Conservation (phyloP, 106 monocot species). For the Dendrobium huoshanense region DNA sequence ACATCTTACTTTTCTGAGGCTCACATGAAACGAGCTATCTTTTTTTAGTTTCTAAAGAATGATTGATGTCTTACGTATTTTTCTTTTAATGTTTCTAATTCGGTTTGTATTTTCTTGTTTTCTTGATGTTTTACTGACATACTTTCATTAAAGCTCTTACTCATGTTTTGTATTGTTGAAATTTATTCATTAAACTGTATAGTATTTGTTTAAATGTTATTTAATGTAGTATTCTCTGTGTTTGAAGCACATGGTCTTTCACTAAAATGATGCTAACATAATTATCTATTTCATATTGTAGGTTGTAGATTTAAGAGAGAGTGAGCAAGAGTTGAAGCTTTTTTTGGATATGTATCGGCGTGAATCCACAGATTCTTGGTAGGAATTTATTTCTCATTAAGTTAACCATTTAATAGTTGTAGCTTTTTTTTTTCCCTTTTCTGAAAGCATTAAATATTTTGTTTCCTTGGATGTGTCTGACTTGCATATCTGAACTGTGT, state of each 20-base stretch:
- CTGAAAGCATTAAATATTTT: background rate
- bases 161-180: background rate
- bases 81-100: no score
- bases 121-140: no score
- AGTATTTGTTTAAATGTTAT: background rate
- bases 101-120: no score
- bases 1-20: background rate
- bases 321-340: constrained; percentile 39
- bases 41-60: background rate
- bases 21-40: background rate
- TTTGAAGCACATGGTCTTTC: background rate
- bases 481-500: background rate
- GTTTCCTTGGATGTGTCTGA: no score
- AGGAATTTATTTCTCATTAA: background rate
- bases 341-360: constrained; percentile 58
- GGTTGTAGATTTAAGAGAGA: constrained; percentile 51
- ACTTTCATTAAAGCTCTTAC: background rate
- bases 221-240: background rate
- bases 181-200: background rate
- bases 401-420: background rate
- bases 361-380: constrained; percentile 70
- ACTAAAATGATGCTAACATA: background rate
- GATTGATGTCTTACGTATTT: no score
- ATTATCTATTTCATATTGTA: constrained; percentile 18
- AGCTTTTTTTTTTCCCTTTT: background rate